Conservation (phyloP, 108 stramenopile species). For the Nitzschia sp. region DNA sequence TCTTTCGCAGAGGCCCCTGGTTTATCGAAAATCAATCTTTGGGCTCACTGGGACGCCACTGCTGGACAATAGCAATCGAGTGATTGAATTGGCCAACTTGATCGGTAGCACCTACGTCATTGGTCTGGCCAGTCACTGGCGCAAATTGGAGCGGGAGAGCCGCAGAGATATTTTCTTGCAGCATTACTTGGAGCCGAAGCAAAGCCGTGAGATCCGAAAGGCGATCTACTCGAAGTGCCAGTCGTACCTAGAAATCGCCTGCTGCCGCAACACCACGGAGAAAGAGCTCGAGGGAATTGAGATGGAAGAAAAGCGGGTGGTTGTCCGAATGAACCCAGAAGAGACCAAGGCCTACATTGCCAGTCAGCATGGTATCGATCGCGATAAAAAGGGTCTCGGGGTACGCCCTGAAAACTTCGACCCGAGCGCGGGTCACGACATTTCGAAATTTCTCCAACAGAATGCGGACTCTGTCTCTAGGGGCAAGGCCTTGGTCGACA, state of each 20-base stretch:
- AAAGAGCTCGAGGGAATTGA: conserved; percentile 58
- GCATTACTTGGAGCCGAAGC: conserved; percentile 59
- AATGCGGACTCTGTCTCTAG: conserved; percentile 49
- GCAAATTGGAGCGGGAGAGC: conserved; percentile 58
- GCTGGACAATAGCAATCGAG: conserved; percentile 58
- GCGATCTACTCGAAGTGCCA: conserved; percentile 46
- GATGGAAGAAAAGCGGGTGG: conserved; percentile 22
- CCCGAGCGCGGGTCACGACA: conserved; percentile 52
- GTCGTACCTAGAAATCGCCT: conserved; percentile 51
- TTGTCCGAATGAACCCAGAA: conserved; percentile 40
- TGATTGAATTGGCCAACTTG: conserved; percentile 71
- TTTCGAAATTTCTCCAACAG: conserved; percentile 52
- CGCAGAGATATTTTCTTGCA: conserved; percentile 61
- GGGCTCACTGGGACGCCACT: conserved; percentile 75
- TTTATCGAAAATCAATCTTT: conserved; percentile 52
- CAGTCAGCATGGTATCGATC: conserved; percentile 50
- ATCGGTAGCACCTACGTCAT: conserved; percentile 71
- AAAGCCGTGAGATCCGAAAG: conserved; percentile 56
- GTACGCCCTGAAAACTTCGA: conserved; percentile 62
- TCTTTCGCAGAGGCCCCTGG: conserved; percentile 42
- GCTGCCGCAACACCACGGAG: conserved; percentile 53
- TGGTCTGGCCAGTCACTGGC: conserved; percentile 60
- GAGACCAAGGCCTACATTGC: conserved; percentile 40
- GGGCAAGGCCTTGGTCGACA: conserved; percentile 43
- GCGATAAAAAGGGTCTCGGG: conserved; percentile 28